Percentiles rank a stretch among this genome's conserved stretches.
These are phyloP conservation scores for Trifolium pratense DNA, from an alignment of 306 rosid genomes.

Conservation along the genomic window DNA sequence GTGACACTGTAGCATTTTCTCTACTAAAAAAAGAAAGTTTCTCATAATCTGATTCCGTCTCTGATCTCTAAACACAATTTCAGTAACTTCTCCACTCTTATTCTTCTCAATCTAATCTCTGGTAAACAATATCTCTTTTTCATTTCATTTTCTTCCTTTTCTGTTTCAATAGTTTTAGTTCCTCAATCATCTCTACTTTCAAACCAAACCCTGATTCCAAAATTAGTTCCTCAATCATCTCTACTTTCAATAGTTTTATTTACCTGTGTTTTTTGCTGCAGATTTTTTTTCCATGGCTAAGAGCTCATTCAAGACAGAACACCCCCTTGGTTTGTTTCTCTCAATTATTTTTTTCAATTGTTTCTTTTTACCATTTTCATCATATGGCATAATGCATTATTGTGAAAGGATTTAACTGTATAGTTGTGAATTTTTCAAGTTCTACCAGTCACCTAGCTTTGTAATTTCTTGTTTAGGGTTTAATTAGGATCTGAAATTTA, in stretches of 20 bases:
- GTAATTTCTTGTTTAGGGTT: neutral
- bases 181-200: slow-evolving; percentile 14
- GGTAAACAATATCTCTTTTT: slow-evolving; percentile 9
- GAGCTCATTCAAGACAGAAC: slow-evolving; percentile 58
- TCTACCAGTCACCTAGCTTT: neutral
- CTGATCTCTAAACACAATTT: neutral
- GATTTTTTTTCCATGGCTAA: slow-evolving; percentile 49
- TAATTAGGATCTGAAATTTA: too few relatives aligned
- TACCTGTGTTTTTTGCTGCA: slow-evolving; percentile 12
- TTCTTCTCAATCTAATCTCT: neutral
- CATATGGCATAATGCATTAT: neutral
- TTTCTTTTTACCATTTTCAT: neutral
- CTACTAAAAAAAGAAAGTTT: neutral
- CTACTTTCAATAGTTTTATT: neutral
- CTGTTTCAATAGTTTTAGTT: neutral
- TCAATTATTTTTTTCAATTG: neutral
- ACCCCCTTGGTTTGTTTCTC: slow-evolving; percentile 52
- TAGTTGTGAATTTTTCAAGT: neutral
- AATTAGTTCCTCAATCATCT: neutral
- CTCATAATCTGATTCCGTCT: neutral
- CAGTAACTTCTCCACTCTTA: slow-evolving; percentile 1
- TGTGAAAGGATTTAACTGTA: neutral
- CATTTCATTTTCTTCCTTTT: neutral
- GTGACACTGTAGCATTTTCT: too few relatives aligned
- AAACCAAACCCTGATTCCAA: too few relatives aligned